phyloP scores from a whole-genome alignment of 179 eudicot species.

The Corrigiola litoralis region DNA sequence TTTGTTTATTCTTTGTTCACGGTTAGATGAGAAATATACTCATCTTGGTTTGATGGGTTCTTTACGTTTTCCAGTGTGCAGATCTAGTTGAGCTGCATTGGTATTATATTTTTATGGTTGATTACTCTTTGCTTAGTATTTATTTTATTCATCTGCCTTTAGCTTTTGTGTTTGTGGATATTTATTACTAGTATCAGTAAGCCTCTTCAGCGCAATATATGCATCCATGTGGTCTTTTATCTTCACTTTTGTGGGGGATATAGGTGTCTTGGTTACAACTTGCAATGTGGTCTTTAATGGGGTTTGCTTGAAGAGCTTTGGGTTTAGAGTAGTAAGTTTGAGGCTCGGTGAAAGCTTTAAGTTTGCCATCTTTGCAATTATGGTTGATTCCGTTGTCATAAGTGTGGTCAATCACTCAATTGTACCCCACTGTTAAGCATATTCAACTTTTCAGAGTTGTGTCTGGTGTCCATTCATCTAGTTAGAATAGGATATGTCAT shows the following conservation, averaged over 20 bases:
- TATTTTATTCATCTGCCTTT: background rate
- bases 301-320: background rate
- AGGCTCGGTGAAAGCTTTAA: background rate
- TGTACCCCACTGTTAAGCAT: too few relatives aligned
- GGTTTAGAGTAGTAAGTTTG: background rate
- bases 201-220: background rate
- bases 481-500: background rate
- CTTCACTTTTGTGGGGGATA: background rate
- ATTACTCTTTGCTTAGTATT: conserved; percentile 1
- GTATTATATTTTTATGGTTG: background rate
- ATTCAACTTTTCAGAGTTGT: too few relatives aligned
- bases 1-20: too few relatives aligned
- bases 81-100: background rate
- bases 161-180: conserved; percentile 5
- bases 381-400: background rate
- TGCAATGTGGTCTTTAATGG: background rate
- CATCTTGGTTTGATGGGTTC: background rate
- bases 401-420: background rate
- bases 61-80: too few relatives aligned
- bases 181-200: too few relatives aligned
- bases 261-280: background rate
- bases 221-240: background rate
- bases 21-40: background rate
- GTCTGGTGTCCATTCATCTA: background rate
- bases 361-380: background rate